These are phyloP conservation scores for Ustilago cynodontis DNA, from an alignment of 1,284 basidiomycete genomes.

Conservation along the genomic window DNA sequence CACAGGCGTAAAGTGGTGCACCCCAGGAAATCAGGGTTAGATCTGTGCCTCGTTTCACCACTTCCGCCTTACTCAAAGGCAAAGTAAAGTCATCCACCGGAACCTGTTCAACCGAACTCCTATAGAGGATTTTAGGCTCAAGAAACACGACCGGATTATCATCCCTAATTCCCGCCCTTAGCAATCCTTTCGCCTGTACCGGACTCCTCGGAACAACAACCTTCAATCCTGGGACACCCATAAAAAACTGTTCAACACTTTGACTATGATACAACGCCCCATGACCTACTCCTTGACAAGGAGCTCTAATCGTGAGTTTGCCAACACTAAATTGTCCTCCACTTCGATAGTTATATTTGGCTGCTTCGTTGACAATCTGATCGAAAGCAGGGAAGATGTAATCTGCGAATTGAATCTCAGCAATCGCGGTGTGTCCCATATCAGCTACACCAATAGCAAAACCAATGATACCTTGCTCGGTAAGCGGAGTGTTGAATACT, in stretches of 20 bases:
- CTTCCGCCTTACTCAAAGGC: conserved; percentile 83
- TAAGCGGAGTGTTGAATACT: conserved; percentile 59
- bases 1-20: conserved; percentile 89
- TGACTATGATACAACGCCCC: conserved; percentile 92
- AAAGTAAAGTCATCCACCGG: conserved; percentile 87
- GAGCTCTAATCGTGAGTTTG: conserved; percentile 83
- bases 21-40: conserved; percentile 91
- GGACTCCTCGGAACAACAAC: conserved; percentile 93
- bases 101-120: conserved; percentile 91
- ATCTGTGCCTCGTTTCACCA: conserved; percentile 80
- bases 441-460: conserved; percentile 91
- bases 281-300: conserved; percentile 53
- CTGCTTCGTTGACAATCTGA: conserved; percentile 93
- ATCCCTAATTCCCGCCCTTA: conserved; percentile 86
- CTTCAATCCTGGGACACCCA: conserved; percentile 85
- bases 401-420: conserved; percentile 81
- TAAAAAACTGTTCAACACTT: conserved; percentile 92
- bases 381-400: conserved; percentile 57
- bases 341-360: conserved; percentile 90
- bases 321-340: conserved; percentile 87
- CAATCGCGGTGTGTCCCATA: conserved; percentile 94
- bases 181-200: conserved; percentile 90
- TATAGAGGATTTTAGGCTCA: conserved; percentile 91
- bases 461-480: conserved; percentile 84
- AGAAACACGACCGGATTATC: conserved; percentile 94